A percentile compares a stretch with the other conserved stretches of the same genome.
Evolutionary conservation across 257 asterid genomes (phyloP).

Genomic region (Solanum sitiens): DNA sequence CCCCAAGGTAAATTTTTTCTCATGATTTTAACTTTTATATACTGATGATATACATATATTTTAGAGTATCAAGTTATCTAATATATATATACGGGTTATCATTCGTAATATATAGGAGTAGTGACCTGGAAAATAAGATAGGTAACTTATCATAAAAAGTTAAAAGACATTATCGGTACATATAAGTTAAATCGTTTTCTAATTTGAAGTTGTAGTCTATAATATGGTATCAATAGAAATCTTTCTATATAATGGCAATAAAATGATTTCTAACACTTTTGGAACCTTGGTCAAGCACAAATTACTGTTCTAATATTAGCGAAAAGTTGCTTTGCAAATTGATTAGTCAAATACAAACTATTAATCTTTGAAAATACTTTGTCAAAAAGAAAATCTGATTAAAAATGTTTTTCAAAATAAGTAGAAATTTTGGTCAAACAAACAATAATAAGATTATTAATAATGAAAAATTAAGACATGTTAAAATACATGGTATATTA

Average conservation of each 20-base stretch:
- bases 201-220: not conserved
- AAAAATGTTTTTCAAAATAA: not conserved
- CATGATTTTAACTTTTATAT: not conserved
- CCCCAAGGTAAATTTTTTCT: constrained; percentile 37
- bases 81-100: not conserved
- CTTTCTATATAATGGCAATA: not conserved
- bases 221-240: not conserved
- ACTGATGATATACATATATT: not conserved
- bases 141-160: not conserved
- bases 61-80: not conserved
- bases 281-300: not conserved
- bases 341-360: not conserved
- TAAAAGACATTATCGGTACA: not conserved
- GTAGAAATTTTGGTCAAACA: not conserved
- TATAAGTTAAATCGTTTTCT: not conserved
- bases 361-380: too few species aligned
- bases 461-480: not conserved
- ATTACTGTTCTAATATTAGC: not conserved
- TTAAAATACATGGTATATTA: not conserved
- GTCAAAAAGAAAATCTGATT: too few species aligned
- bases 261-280: too few species aligned
- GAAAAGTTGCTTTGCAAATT: too few species aligned
- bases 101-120: not conserved
- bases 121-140: not conserved
- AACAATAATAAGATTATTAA: not conserved